Evolutionary conservation across 805 yeast genomes (phyloP), one percentile per base, ranked within the genome.

Genomic region (Peterozyma xylosa): DNA sequence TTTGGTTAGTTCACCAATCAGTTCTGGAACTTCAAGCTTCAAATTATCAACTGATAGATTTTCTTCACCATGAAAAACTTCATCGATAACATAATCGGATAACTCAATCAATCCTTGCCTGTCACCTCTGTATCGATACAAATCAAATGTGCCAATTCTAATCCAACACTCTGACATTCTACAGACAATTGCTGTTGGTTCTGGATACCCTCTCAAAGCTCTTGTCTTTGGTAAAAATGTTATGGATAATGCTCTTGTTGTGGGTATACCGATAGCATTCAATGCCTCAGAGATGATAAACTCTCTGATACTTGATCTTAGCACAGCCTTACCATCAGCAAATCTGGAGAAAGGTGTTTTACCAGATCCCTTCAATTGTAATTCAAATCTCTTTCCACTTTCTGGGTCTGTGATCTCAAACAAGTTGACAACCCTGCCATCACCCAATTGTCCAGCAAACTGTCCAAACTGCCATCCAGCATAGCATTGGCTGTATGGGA

Each of bases 381-480:
- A 51, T 50, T 82, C 91, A 53, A 71, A 81, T 33, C 62, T 59
- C 21, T 55, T 52, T 5, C 73, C 60, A 16, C 74, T 69, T 3
- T 47, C 50, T 2, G 53, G 54, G 51, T 76, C 79, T 5, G 71
- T 69, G 0, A 83, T 63, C 50, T 86, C 91, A 64, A 91, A 90
- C 38, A 91, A 64, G 54, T 85, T 87, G 6, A 82, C 74, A 2
- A 88, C 96, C 47, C 99, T 68, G 1, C 99, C 99, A 60, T 91
- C 99, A 6, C 99, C 99, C 48, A 91, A 66, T 60, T 93, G 99
- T 2, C 98, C 98, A 0, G 97, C 97, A 77, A 91, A 91, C 50
- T 77, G 78, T 2, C 99, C 98, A 67, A 93, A 91, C 57, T 91
- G 99, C 72, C 83, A 88, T 1, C 99, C 99, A 1, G 98, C 96